Evolutionary conservation across 2,329 filamentous ascomycete genomes (phyloP).

Genomic region (Chrysoporthe deuterocubensis): DNA sequence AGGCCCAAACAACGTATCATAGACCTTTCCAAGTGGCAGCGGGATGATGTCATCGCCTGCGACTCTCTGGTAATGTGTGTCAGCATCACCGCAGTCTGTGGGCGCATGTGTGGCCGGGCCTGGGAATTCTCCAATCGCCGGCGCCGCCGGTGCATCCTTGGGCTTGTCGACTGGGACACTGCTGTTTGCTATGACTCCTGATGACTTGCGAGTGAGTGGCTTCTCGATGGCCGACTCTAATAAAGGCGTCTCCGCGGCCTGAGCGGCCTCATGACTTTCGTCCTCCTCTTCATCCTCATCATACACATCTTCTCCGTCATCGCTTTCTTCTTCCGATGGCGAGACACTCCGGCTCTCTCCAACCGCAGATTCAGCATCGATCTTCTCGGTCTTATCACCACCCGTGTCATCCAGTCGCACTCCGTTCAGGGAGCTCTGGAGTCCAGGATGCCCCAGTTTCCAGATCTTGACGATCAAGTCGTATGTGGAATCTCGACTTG

Average conservation of each 20-base stretch:
- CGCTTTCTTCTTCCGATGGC: conserved; percentile 62
- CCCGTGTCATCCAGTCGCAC: conserved; percentile 80
- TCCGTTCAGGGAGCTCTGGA: conserved; percentile 90
- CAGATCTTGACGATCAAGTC: conserved; percentile 97
- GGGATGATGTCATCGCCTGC: conserved; percentile 85
- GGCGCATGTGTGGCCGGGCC: conserved; percentile 81
- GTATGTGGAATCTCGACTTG: conserved; percentile 93
- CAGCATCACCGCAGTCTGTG: conserved; percentile 82
- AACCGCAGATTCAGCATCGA: conserved; percentile 55
- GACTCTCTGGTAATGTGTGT: conserved; percentile 80
- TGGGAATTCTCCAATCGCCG: conserved; percentile 70
- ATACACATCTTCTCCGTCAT: conserved; percentile 78
- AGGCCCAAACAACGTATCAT: conserved; percentile 83
- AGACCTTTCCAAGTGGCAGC: conserved; percentile 90
- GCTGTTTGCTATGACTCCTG: conserved; percentile 56
- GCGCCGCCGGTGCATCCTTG: conserved; percentile 50
- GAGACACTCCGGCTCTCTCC: conserved; percentile 58
- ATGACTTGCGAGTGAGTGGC: conserved; percentile 71
- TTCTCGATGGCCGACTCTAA: conserved; percentile 65
- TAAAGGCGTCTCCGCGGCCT: conserved; percentile 45
- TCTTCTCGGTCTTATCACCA: conserved; percentile 90
- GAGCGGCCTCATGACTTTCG: conserved; percentile 66
- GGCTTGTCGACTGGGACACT: conserved; percentile 52
- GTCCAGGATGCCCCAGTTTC: conserved; percentile 92
- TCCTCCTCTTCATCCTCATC: conserved; percentile 79